Evolutionary conservation across 495 filamentous ascomycete genomes (phyloP).

Genomic region (Tricharina praecox): DNA sequence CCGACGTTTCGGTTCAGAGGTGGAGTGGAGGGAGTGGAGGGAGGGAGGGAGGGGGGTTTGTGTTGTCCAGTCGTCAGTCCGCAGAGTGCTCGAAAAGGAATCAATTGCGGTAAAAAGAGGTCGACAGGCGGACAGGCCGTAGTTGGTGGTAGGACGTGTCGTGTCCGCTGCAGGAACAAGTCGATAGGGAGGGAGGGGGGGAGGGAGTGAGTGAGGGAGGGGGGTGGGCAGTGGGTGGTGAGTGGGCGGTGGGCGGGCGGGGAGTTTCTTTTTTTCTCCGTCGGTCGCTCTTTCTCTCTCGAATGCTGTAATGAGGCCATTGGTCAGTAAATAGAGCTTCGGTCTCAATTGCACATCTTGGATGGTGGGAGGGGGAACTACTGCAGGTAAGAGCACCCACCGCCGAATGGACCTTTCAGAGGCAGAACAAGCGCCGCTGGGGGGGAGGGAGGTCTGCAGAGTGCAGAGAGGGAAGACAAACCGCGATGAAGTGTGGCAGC

Average conservation of each 20-base stretch:
- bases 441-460: too few relatives aligned
- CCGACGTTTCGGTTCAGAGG: not conserved
- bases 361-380: too few relatives aligned
- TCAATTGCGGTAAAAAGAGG: not conserved
- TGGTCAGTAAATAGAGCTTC: not conserved
- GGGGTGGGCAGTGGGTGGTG: too few relatives aligned
- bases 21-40: not conserved
- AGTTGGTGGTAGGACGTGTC: conserved; percentile 3
- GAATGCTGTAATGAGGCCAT: conserved; percentile 1
- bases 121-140: too few relatives aligned
- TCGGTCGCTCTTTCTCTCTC: not conserved
- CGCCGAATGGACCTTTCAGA: too few relatives aligned
- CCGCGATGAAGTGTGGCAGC: too few relatives aligned
- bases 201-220: too few relatives aligned
- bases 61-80: not conserved
- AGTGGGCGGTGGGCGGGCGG: not conserved
- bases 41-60: not conserved
- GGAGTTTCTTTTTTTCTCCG: not conserved
- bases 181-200: too few relatives aligned
- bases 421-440: too few relatives aligned
- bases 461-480: too few relatives aligned
- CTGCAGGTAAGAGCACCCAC: too few relatives aligned
- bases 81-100: conserved; percentile 1
- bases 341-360: conserved; percentile 2
- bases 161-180: conserved; percentile 6